Evolutionary conservation across 148 eudicot genomes (phyloP), one percentile per base, ranked within the genome.

Genomic region (Nepenthes gracilis): DNA sequence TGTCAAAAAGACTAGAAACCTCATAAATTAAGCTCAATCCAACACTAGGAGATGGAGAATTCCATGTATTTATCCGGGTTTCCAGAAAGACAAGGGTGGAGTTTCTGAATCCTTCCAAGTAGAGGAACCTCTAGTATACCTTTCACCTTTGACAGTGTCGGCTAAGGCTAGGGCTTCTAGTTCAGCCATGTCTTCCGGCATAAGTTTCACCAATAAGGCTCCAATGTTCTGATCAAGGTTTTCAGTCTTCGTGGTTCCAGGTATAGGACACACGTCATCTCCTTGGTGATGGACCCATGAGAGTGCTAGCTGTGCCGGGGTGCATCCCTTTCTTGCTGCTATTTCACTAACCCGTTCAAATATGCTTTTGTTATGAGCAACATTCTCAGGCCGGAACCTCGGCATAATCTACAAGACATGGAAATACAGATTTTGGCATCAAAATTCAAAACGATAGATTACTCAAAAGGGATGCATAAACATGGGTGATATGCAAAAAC

Each of bases 91-190:
- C 12, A 49, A n/a, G 2, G 53, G 53, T 9, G 53, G 53, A 49
- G 53, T 49, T n/a, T 49, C 53, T n/a, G 53, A 49, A 9, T 49
- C 53, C 53, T 49, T 49, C 53, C 53, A 49, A n/a, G 53, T 49
- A 9, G 7, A 2, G 53, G 11, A 2, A 49, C 12, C 53, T 2
- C 7, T n/a, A 2, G 2, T 12, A 49, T 49, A 49, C 53, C 53
- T 49, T 4, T 49, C 53, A n/a, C 53, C 53, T 12, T 49, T 49
- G 53, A 49, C 53, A 49, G 53, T 12, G 2, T 49, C 53, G 14
- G n/a, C 53, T 9, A 12, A 5, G 2, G 53, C 53, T 4, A 49
- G 53, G 53, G 53, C 12, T 49, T 49, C 53, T n/a, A 49, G 53
- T n/a, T 49, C 53, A 2, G 53, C 53, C 53, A 49, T 49, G 2